Base-by-base conservation (phyloP, 2,329 filamentous ascomycete species). In the Trichophyton benhamiae region DNA sequence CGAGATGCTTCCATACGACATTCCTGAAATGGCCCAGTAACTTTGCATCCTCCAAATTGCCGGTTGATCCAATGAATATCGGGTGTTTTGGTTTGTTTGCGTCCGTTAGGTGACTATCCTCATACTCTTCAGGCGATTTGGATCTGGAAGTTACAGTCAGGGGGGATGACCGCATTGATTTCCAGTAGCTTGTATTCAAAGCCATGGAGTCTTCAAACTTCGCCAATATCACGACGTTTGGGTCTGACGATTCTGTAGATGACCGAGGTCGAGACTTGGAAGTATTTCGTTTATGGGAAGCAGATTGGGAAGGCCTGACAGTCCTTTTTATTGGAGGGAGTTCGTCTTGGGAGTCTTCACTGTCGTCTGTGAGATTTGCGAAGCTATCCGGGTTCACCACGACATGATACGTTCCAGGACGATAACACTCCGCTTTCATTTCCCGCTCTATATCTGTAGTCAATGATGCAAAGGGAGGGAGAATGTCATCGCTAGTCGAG, bases 401-500 rank as follows among this genome's bases (percentile, higher is more conserved):
- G 20, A 84, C 79, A 67, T 79, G 75, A 68, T 79, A 84, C 1
- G 80, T 82, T 15, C 82, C 82, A 0, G 82, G 81, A 38, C 70
- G 71, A 42, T 74, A 74, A 6, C 71, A 71, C 59, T 79, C 76
- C 15, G 82, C 82, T 67, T 84, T 84, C 62, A 73, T 76, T 67
- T 84, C 82, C 46, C 82, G 74, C 30, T 84, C 82, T 65, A 83
- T 81, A 63, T 84, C 82, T 30, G 75, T 82, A 1, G 75, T 79
- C 60, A 84, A 74, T 13, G 72, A 69, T 36, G 77, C 70, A 68
- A 84, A 84, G 1, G 78, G 78, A 20, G 82, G 81, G 11, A 84
- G 72, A n/a, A 76, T 69, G 67, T 83, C 80, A 22, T 72, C 68
- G 9, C 65, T 63, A 15, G 65, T 67, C 33, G 72, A 72, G 11